phyloP scores from a whole-genome alignment of 2,329 filamentous ascomycete genomes.

The Aspergillus clavatus region DNA sequence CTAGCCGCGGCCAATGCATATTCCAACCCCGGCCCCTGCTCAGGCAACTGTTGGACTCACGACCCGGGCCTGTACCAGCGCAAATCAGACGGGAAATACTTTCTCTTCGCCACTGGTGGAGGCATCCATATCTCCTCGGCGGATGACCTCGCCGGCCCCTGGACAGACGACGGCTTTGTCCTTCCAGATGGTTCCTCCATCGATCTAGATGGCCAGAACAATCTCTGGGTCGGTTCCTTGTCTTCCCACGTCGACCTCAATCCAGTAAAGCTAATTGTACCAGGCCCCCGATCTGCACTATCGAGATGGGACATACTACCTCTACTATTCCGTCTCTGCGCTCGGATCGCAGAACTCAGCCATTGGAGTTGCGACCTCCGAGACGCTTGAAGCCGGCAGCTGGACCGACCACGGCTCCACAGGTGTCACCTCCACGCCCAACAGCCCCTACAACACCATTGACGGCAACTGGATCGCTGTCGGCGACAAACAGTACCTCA shows the following conservation, averaged over 20 bases:
- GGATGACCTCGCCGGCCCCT: conserved; percentile 45
- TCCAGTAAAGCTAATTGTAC: not conserved
- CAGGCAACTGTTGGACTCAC: conserved; percentile 37
- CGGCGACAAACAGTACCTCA: conserved; percentile 44
- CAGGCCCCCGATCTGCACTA: conserved; percentile 61
- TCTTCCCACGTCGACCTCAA: not conserved
- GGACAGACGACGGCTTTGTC: conserved; percentile 45
- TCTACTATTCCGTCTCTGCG: conserved; percentile 60
- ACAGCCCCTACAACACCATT: conserved; percentile 55
- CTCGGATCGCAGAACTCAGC: conserved; percentile 58
- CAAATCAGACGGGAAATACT: conserved; percentile 48
- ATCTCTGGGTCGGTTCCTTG: conserved; percentile 45
- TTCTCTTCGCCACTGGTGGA: conserved; percentile 50
- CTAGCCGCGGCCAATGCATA: conserved; percentile 25
- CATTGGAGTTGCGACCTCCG: conserved; percentile 55
- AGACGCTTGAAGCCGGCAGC: conserved; percentile 35
- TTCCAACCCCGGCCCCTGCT: conserved; percentile 28
- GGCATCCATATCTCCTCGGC: conserved; percentile 47
- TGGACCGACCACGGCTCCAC: conserved; percentile 36
- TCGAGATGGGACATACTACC: conserved; percentile 55
- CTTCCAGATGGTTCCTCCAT: conserved; percentile 44
- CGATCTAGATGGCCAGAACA: conserved; percentile 39
- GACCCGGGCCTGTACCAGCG: conserved; percentile 49
- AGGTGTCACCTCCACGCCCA: conserved; percentile 33
- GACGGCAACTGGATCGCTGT: conserved; percentile 52